Base-by-base conservation (phyloP, 2,329 filamentous ascomycete species). In the Epichloe uncinata region DNA sequence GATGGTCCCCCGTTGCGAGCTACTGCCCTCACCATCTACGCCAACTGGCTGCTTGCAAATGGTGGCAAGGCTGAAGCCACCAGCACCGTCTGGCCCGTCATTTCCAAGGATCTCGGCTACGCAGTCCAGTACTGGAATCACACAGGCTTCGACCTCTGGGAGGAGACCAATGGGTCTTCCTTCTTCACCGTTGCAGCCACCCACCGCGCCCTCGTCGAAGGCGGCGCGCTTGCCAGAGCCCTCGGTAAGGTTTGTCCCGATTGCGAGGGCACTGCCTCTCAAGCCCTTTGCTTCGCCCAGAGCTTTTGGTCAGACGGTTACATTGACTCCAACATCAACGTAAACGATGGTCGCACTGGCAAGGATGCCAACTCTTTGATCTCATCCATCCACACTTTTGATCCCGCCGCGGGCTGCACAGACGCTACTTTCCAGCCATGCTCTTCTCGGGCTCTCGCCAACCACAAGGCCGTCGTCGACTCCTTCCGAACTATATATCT, bases 1-100 rank as follows among this genome's bases (percentile, higher is more conserved):
- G 87, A 93, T 64, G 87, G 87, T 87, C 87, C 22, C 79, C 79
- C 87, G 20, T 74, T 93, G 38, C 76, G 87, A 47, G 86, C 85
- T 1, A 87, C 80, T 43, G 79, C 87, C 2, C 66, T 93, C 59
- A 82, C 85, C 49, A 73, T 73, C 0, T 93, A 90, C 61, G 77
- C 82, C 6, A 81, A 82, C 59, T 87, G 84, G 78, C 69, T 91
- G 30, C 68, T 88, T 46, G 69, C 68, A 42, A 84, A 86, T 53
- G 83, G 81, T 8, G 79, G 82, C 58, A 69, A 79, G 11, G 70
- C 69, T 2, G 76, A 75, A 0, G 82, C 78, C 2, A 66, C 65
- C 4, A 63, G 69, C 43, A 72, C 77, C 42, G 69, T 86, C 42
- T 90, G 85, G 85, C 86, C 86, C 2, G 71, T 91, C 48, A 77